Evolutionary conservation across 495 filamentous ascomycete genomes (phyloP), one percentile per base, ranked within the genome.

Genomic region (Penicillium ochrochloron): DNA sequence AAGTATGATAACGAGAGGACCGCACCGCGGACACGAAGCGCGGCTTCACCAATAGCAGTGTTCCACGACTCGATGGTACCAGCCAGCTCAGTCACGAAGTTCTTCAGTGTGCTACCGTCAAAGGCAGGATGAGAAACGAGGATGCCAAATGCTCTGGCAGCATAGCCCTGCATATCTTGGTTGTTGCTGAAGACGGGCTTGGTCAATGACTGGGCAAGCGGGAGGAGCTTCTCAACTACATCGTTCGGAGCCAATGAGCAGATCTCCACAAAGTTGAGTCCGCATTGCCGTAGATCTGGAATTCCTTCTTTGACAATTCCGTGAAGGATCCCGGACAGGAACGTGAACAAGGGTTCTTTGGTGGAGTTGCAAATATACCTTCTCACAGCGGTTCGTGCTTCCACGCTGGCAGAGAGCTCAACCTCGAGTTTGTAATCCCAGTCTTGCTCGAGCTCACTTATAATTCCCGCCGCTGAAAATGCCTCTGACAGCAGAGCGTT

Each of bases 361-460:
- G 61, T 69, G 34, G 71, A 68, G 10, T 61, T 59, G 15, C 67
- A 63, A 35, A 89, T 78, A 64, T 86, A 84, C 57, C 68, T 64
- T 67, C 81, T 85, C 12, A 97, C 79, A 2, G 81, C 80, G 19
- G 76, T 62, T 25, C 92, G 85, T 9, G 83, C 85, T 41, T 80
- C 73, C 46, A 86, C 81, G 70, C 92, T 87, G 6, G 88, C 88
- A 14, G 87, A 81, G 21, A 93, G 80, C 0, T 88, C 76, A 15
- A 86, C 82, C 67, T 92, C 91, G 5, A 97, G 77, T 73, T 89
- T 89, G 27, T 87, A 81, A 63, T 94, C 93, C 94, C 94, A 97
- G 55, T 94, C 91, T 59, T 89, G 85, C 65, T 96, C 89, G 39
- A 93, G 77, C 10, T 84, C 84, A 19, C 90, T 73, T 6, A 74